Evolutionary conservation across 306 rosid genomes (phyloP).

Genomic region (Potentilla sterilis): DNA sequence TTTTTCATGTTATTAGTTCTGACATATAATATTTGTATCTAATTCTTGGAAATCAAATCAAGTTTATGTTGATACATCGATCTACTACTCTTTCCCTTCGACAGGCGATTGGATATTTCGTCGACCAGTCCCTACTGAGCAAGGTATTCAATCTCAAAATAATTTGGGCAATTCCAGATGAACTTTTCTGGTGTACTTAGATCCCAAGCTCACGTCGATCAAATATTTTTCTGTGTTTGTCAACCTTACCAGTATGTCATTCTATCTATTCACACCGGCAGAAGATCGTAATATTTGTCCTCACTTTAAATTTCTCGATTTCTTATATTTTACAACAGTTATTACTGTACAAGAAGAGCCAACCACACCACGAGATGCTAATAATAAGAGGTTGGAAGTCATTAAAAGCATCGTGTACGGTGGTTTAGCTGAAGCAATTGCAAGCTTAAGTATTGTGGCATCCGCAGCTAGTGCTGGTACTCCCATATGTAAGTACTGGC

Average conservation of each 20-base stretch:
- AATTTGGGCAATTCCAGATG: background rate
- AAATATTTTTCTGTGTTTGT: no score
- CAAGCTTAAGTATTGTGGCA: constrained; percentile 77
- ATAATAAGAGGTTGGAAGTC: constrained; percentile 38
- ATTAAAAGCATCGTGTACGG: constrained; percentile 74
- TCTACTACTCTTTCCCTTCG: constrained; percentile 20
- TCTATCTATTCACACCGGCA: no score
- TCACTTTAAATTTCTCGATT: background rate
- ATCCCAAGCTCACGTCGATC: background rate
- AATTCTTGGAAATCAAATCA: background rate
- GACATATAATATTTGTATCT: background rate
- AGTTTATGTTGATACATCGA: background rate
- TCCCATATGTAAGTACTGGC: constrained; percentile 46
- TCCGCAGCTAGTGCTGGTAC: constrained; percentile 73
- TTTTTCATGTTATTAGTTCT: background rate
- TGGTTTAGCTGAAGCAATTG: constrained; percentile 62
- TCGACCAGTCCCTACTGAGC: constrained; percentile 5
- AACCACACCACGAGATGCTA: constrained; percentile 6
- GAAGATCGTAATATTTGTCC: background rate
- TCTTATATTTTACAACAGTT: constrained; percentile 8
- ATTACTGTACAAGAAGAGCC: background rate
- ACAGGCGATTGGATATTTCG: constrained; percentile 49
- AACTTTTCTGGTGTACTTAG: background rate
- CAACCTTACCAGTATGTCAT: no score
- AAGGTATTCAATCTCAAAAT: constrained; percentile 34